Conservation (phyloP, 805 yeast species). For the Phaffomyces thermotolerans region DNA sequence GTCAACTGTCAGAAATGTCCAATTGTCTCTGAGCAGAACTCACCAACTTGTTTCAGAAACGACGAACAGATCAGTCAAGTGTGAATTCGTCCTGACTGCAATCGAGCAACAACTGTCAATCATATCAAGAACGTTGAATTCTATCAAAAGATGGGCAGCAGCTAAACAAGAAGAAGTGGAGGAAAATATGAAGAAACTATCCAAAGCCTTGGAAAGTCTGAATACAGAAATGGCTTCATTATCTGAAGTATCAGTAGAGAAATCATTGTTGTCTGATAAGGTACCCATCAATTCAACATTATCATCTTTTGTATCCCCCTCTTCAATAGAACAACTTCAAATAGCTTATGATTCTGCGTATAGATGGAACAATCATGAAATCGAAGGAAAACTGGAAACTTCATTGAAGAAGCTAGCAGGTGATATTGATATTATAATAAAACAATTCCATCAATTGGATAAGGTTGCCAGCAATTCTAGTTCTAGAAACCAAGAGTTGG, state of each 20-base stretch:
- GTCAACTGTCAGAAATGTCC: not conserved
- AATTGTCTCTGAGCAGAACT: not conserved
- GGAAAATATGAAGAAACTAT: slow-evolving; percentile 19
- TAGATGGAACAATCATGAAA: slow-evolving; percentile 10
- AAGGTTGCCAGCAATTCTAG: slow-evolving; percentile 21
- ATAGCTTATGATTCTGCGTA: slow-evolving; percentile 6
- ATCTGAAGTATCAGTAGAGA: slow-evolving; percentile 30
- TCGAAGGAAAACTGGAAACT: slow-evolving; percentile 25
- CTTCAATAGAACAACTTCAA: slow-evolving; percentile 26
- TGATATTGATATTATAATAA: not conserved
- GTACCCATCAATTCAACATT: slow-evolving; percentile 20
- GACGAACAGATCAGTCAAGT: slow-evolving; percentile 23
- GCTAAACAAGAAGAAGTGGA: slow-evolving; percentile 19
- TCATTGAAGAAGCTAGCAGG: slow-evolving; percentile 15
- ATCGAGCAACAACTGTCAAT: slow-evolving; percentile 40
- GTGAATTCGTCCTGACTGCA: slow-evolving; percentile 39
- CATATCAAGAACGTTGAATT: slow-evolving; percentile 28
- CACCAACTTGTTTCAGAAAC: not conserved
- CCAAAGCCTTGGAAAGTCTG: slow-evolving; percentile 28
- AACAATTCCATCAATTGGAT: slow-evolving; percentile 20
- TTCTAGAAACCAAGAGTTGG: slow-evolving; percentile 5
- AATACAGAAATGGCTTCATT: slow-evolving; percentile 27
- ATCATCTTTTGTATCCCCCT: slow-evolving; percentile 43
- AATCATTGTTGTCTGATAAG: slow-evolving; percentile 17
- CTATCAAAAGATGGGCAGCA: slow-evolving; percentile 25